Percentiles rank a stretch among this genome's conserved stretches.
phyloP scores from a whole-genome alignment of 1,284 basidiomycete species.

The Fomitopsis betulina region DNA sequence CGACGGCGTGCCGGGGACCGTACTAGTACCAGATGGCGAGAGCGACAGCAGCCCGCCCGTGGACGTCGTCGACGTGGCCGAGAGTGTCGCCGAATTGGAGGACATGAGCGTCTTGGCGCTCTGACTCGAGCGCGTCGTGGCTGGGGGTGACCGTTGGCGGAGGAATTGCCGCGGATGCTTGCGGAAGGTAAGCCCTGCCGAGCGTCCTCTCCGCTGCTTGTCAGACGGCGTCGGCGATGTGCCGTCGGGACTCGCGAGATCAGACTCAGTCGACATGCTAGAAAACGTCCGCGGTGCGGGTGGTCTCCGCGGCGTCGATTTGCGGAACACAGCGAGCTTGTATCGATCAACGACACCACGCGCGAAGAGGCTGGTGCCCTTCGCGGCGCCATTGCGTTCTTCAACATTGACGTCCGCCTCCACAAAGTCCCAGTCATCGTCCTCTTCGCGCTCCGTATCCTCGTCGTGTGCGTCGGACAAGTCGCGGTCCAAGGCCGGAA shows the following conservation, averaged over 20 bases:
- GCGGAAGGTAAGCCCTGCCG: conserved; percentile 63
- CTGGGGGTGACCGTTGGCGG: conserved; percentile 58
- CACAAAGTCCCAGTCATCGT: conserved; percentile 85
- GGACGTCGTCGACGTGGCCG: conserved; percentile 38
- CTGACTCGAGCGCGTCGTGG: conserved; percentile 49
- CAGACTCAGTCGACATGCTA: conserved; percentile 52
- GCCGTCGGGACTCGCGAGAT: conserved; percentile 25
- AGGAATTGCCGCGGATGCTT: conserved; percentile 68
- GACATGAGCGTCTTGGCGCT: conserved; percentile 40
- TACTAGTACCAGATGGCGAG: conserved; percentile 46
- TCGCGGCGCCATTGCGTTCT: conserved; percentile 70
- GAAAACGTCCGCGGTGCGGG: conserved; percentile 41
- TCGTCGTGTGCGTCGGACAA: conserved; percentile 55
- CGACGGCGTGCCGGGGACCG: conserved; percentile 51
- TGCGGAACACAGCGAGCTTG: conserved; percentile 76
- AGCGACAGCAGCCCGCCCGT: conserved; percentile 44
- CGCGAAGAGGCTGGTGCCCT: conserved; percentile 74
- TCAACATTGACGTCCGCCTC: conserved; percentile 65
- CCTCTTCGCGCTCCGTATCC: conserved; percentile 60
- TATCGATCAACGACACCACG: conserved; percentile 82
- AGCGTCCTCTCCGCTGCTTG: conserved; percentile 61
- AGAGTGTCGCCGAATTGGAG: conserved; percentile 44
- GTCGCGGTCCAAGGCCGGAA: conserved; percentile 68
- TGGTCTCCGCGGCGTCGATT: conserved; percentile 56
- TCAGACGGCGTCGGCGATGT: conserved; percentile 47